Conservation (phyloP, 1,284 basidiomycete genomes). For the Trametes hirsuta region DNA sequence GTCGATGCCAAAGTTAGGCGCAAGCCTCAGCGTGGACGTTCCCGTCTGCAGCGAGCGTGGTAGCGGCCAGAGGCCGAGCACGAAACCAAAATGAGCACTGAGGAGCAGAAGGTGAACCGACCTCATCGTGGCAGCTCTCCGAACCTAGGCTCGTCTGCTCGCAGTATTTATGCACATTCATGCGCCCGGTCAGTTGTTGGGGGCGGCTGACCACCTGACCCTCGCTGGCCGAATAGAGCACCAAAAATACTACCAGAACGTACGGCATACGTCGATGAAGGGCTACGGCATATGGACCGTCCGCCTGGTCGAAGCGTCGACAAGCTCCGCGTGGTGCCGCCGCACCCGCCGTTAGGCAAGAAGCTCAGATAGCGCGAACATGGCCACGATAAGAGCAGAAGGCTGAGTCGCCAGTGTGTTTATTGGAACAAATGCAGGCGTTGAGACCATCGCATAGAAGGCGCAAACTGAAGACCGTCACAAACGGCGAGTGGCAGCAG, state of each 20-base stretch:
- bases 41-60: constrained; percentile 57
- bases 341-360: neutral
- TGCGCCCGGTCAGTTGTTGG: neutral
- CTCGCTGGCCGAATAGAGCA: neutral
- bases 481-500: neutral
- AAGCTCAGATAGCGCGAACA: constrained; percentile 3
- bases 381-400: neutral
- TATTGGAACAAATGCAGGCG: too few relatives aligned
- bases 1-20: constrained; percentile 46
- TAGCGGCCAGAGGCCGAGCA: constrained; percentile 59
- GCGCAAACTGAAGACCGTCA: too few relatives aligned
- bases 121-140: constrained; percentile 13
- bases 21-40: constrained; percentile 50
- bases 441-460: too few relatives aligned
- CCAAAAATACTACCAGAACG: constrained; percentile 21
- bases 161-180: neutral
- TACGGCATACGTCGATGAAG: constrained; percentile 1
- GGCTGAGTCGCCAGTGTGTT: neutral
- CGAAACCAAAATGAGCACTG: constrained; percentile 2
- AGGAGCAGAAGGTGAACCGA: constrained; percentile 1
- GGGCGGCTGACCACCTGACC: constrained; percentile 12
- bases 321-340: constrained; percentile 3
- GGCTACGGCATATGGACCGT: constrained; percentile 3
- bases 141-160: neutral
- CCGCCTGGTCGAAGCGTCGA: neutral